Base-by-base conservation (phyloP, 2,329 filamentous ascomycete species). In the Fusarium poae region DNA sequence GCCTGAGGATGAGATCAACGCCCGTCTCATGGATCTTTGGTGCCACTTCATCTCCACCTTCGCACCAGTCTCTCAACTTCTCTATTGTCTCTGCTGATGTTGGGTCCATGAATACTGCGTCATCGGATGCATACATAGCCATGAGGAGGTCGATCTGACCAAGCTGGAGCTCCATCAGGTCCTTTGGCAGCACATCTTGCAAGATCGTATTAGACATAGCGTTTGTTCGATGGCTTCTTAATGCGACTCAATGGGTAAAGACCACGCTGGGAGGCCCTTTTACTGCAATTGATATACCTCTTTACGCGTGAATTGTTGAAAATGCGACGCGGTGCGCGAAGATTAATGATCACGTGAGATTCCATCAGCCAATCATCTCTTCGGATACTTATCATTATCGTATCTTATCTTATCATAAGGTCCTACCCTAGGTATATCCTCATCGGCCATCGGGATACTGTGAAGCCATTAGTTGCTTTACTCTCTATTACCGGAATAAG, bases 131-230 rank as follows among this genome's bases (percentile, higher is more conserved):
- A 62, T 84, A 87, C 85, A 87, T 87, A 12, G 84, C 83, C 67
- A 79, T 74, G 4, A 87, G 73, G n/a, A 87, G 81, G 51, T 86
- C 84, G 34, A 86, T 78, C 55, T 82, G 82, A 2, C 80, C 81
- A 13, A 86, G 73, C 72, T 85, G 84, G 15, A 81, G 76, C 60
- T 83, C 81, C 70, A 85, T 77, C 3, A 84, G 65, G 10, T 85
- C 82, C n/a, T 71, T 71, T 0, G 82, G 77, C 11, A 85, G 70
- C 3, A 50, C 56, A 65, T 37, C 59, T 15, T 39, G 37, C 3
- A 8, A 7, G 2, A 4, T 9, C 11, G 3, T 9, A 3, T 32
- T 25, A 30, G 35, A 16, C 20, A 34, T 6, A n/a, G n/a, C n/a
- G n/a, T n/a, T n/a, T n/a, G n/a, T 30, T 11, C 2, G 1, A 9